These are phyloP conservation scores for Fusarium solani-melongenae DNA, from an alignment of 2,329 filamentous ascomycete genomes.

Conservation along the genomic window DNA sequence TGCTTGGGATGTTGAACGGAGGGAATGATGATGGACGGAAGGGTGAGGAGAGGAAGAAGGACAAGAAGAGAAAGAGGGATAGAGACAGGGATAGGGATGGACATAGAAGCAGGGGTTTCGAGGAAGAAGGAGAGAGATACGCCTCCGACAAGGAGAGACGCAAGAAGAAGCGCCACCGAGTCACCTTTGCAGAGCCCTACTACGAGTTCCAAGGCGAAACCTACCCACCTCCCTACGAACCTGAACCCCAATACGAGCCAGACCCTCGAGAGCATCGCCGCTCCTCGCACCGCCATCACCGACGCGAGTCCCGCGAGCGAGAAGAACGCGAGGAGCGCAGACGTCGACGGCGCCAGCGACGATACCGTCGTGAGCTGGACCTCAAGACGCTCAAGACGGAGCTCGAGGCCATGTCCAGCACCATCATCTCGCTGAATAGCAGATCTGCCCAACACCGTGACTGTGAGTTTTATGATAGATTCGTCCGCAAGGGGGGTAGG, in stretches of 20 bases:
- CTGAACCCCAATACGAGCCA: background rate
- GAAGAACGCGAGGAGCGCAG: conserved; percentile 32
- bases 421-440: conserved; percentile 40
- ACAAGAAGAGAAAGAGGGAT: conserved; percentile 26
- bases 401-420: conserved; percentile 42
- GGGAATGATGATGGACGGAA: conserved; percentile 18
- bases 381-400: conserved; percentile 39
- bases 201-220: conserved; percentile 24
- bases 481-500: conserved; percentile 39
- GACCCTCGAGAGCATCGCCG: background rate
- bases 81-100: conserved; percentile 20
- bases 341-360: conserved; percentile 30
- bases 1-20: conserved; percentile 36
- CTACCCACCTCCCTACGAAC: conserved; percentile 21
- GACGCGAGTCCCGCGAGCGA: background rate
- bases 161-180: conserved; percentile 33
- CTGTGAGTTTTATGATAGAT: conserved; percentile 42
- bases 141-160: conserved; percentile 32
- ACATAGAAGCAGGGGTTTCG: conserved; percentile 10
- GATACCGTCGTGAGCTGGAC: conserved; percentile 30
- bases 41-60: conserved; percentile 28
- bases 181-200: conserved; percentile 41
- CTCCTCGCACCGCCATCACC: background rate
- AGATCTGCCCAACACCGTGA: conserved; percentile 36
- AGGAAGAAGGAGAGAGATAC: conserved; percentile 25